A percentile compares a stretch with the other conserved stretches of the same genome.
Conservation (phyloP, 2,329 filamentous ascomycete genomes). For the Diplodia corticola region DNA sequence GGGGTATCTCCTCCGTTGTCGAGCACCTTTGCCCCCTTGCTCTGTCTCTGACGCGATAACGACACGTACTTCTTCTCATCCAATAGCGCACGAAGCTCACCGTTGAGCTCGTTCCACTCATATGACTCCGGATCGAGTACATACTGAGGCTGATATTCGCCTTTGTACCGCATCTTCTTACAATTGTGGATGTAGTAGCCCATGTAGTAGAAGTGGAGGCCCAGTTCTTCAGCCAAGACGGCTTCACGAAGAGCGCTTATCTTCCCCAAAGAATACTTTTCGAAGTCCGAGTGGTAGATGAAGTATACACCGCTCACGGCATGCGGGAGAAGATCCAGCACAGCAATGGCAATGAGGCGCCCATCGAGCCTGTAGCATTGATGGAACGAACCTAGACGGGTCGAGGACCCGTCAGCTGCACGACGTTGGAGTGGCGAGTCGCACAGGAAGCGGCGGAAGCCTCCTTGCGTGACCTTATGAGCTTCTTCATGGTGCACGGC, state of each 20-base stretch:
- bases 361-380: conserved; percentile 81
- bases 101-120: conserved; percentile 62
- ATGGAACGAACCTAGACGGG: conserved; percentile 71
- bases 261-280: conserved; percentile 71
- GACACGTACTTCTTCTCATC: conserved; percentile 59
- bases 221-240: conserved; percentile 65
- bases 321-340: conserved; percentile 74
- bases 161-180: conserved; percentile 83
- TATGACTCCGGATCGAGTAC: conserved; percentile 69
- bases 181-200: conserved; percentile 81
- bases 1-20: conserved; percentile 29
- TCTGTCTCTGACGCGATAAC: conserved; percentile 38
- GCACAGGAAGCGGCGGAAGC: conserved; percentile 75
- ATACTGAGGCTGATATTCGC: conserved; percentile 72
- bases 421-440: conserved; percentile 64
- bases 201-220: conserved; percentile 79
- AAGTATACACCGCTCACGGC: conserved; percentile 83
- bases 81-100: conserved; percentile 51
- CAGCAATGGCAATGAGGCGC: conserved; percentile 70
- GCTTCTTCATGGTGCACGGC: conserved; percentile 69
- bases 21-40: conserved; percentile 13
- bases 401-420: conserved; percentile 30
- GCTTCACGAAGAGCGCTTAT: conserved; percentile 74
- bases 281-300: conserved; percentile 74
- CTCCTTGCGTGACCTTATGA: conserved; percentile 57